These are phyloP conservation scores for Agaricus sinodeliciosus DNA, from an alignment of 768 basidiomycete species.

Conservation along the genomic window DNA sequence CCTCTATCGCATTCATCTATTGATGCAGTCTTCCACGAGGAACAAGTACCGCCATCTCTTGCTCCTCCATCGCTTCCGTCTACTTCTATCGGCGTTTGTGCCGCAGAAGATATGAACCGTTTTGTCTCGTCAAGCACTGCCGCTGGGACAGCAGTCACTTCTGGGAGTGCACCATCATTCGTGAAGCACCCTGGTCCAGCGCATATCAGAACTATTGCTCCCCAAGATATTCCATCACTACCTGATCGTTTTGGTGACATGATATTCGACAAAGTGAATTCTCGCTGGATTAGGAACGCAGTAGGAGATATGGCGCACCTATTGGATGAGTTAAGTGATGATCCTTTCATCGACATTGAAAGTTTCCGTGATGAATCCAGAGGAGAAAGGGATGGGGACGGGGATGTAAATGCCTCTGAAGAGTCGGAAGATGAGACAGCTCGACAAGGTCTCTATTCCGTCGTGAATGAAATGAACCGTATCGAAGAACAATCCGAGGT, in stretches of 20 bases:
- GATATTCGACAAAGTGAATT: constrained; percentile 76
- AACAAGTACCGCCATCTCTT: constrained; percentile 16
- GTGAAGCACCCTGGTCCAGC: constrained; percentile 78
- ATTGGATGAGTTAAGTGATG: constrained; percentile 55
- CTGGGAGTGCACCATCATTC: constrained; percentile 72
- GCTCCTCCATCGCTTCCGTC: constrained; percentile 43
- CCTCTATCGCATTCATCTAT: constrained; percentile 16
- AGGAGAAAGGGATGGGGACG: constrained; percentile 18
- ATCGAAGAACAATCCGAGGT: constrained; percentile 44
- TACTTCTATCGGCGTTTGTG: constrained; percentile 41
- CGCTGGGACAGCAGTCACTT: constrained; percentile 67
- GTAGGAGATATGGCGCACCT: constrained; percentile 23
- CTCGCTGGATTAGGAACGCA: constrained; percentile 78
- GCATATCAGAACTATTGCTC: constrained; percentile 75
- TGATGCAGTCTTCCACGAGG: constrained; percentile 8
- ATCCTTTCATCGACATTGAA: constrained; percentile 90
- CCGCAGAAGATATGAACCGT: constrained; percentile 74
- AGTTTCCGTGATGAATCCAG: constrained; percentile 65
- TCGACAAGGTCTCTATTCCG: constrained; percentile 7
- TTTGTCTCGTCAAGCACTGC: constrained; percentile 88
- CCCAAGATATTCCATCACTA: constrained; percentile 67
- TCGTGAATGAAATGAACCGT: constrained; percentile 33
- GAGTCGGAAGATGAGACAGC: constrained; percentile 10
- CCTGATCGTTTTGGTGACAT: constrained; percentile 82
- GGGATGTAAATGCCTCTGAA: constrained; percentile 12